phyloP scores from a whole-genome alignment of 306 rosid genomes.

The Trifolium subterraneum region DNA sequence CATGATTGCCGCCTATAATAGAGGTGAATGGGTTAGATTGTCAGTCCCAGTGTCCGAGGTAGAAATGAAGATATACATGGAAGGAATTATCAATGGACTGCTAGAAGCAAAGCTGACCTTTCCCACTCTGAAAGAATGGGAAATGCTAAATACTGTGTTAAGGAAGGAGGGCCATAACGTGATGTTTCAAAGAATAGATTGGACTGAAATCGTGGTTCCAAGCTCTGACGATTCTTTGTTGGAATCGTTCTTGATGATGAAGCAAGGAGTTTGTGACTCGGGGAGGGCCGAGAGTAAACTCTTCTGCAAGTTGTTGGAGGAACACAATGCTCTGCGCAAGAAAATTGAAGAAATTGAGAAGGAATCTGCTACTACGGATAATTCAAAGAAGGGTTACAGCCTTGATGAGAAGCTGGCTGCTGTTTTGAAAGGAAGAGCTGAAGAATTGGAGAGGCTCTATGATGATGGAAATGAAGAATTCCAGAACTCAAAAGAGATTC shows the following conservation, averaged over 20 bases:
- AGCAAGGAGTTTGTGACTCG: background rate
- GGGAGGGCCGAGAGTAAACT: background rate
- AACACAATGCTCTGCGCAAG: background rate
- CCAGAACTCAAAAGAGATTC: background rate
- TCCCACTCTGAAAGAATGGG: background rate
- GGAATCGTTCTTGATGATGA: background rate
- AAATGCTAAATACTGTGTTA: background rate
- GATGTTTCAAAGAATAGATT: background rate
- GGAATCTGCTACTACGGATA: background rate
- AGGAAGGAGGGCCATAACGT: background rate
- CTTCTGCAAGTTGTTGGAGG: background rate
- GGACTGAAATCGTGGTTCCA: background rate
- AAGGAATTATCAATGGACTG: slow-evolving; percentile 18
- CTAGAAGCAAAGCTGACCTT: slow-evolving; percentile 11
- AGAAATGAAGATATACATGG: background rate
- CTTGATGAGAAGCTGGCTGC: background rate
- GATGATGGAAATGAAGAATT: background rate
- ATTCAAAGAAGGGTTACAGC: background rate
- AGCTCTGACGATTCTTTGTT: background rate
- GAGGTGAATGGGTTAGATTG: background rate
- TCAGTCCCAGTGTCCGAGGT: background rate
- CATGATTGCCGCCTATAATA: background rate
- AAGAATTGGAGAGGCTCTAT: background rate
- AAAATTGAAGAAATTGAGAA: background rate
- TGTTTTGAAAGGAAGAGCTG: background rate